A percentile compares a stretch with the other conserved stretches of the same genome.
phyloP scores from a whole-genome alignment of 2,329 filamentous ascomycete genomes.

The Hypoxylon sp. region DNA sequence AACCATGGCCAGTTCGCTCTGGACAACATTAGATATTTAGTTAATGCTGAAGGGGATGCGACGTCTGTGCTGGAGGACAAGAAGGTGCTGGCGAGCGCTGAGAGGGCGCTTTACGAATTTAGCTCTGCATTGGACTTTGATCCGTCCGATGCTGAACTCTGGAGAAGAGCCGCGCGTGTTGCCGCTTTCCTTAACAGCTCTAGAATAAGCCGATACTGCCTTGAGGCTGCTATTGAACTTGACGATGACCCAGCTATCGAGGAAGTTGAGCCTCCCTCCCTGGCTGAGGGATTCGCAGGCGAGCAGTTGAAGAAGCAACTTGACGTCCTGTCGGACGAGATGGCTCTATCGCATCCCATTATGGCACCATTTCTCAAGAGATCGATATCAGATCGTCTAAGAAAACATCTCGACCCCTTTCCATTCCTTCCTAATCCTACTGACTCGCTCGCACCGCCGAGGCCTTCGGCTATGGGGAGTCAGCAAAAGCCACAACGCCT shows the following conservation, averaged over 20 bases:
- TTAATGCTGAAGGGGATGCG: constrained; percentile 52
- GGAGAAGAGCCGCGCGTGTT: constrained; percentile 72
- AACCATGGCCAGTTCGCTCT: constrained; percentile 93
- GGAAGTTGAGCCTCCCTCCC: constrained; percentile 73
- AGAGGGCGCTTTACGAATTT: constrained; percentile 69
- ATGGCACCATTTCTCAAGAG: constrained; percentile 71
- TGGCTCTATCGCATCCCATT: constrained; percentile 72
- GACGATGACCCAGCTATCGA: constrained; percentile 75
- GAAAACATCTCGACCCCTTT: constrained; percentile 72
- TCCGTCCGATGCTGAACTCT: constrained; percentile 76
- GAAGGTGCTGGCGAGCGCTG: constrained; percentile 57
- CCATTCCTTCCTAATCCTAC: constrained; percentile 72
- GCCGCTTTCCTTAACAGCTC: constrained; percentile 70
- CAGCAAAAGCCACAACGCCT: constrained; percentile 41
- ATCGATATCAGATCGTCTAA: constrained; percentile 65
- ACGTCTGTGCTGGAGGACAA: constrained; percentile 57
- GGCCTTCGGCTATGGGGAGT: constrained; percentile 37
- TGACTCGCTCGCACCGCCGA: constrained; percentile 45
- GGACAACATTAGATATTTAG: constrained; percentile 75
- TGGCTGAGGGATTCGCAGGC: constrained; percentile 74
- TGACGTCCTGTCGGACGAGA: constrained; percentile 66
- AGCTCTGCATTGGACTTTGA: constrained; percentile 73
- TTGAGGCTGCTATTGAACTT: constrained; percentile 76
- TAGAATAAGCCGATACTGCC: constrained; percentile 72
- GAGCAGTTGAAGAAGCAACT: constrained; percentile 72